phyloP scores from a whole-genome alignment of 2,329 filamentous ascomycete genomes.

The Metarhizium sp. region DNA sequence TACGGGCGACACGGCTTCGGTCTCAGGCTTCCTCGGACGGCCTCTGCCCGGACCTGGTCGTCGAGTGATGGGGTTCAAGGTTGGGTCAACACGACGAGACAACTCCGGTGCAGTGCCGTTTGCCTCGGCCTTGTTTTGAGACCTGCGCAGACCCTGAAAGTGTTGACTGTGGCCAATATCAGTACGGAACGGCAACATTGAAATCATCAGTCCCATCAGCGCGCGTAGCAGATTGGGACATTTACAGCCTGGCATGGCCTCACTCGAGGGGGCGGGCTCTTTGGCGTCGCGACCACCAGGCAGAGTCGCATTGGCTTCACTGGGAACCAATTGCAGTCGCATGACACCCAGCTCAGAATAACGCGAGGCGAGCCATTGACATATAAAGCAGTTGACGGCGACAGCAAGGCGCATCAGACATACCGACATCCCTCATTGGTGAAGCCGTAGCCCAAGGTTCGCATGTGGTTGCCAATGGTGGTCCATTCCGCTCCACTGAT shows the following conservation, averaged over 20 bases:
- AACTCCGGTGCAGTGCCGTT: conserved; percentile 24
- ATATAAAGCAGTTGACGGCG: not conserved
- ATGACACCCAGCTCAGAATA: not conserved
- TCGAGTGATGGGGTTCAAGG: conserved; percentile 48
- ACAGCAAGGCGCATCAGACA: conserved; percentile 19
- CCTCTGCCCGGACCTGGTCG: conserved; percentile 49
- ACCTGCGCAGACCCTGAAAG: conserved; percentile 48
- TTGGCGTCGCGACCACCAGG: not conserved
- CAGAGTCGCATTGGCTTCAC: not conserved
- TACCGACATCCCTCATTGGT: conserved; percentile 57
- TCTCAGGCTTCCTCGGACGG: conserved; percentile 36
- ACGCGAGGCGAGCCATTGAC: not conserved
- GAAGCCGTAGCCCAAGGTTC: conserved; percentile 49
- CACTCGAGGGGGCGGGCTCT: not conserved
- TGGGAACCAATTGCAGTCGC: not conserved
- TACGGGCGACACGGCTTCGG: not conserved
- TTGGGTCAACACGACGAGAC: conserved; percentile 37
- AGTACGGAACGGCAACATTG: not conserved
- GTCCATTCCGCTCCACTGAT: conserved; percentile 55
- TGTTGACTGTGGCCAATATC: conserved; percentile 38
- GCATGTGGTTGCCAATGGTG: conserved; percentile 52
- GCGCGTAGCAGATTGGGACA: not conserved
- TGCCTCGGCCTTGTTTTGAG: conserved; percentile 42
- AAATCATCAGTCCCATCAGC: not conserved
- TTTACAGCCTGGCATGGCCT: not conserved